Evolutionary conservation across 169 alveolate genomes (phyloP), one percentile per base, ranked within the genome.

Genomic region (Ichthyophthirius multifiliis): DNA sequence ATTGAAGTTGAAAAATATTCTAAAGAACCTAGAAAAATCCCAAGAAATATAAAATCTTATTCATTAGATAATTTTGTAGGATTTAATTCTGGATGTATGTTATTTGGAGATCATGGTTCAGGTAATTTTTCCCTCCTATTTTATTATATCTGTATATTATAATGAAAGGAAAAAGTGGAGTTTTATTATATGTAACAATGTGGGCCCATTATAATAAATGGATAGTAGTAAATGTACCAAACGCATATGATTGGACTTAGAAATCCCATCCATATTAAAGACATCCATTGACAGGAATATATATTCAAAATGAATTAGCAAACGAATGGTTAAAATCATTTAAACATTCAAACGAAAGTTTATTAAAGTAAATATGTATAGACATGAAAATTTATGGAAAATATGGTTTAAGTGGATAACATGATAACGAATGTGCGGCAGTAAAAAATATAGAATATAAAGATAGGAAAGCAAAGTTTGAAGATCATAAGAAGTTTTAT

Each of bases 121-220:
- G 91, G 91, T 12, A 90, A 86, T 44, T 81, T 85, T 4, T 65
- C 1, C 83, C n/a, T 74, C 5, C 35, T 2, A 16, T 4, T 27
- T 12, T 1, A 5, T 20, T 62, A 5, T 27, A 62, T 16, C 5
- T 62, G 15, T 27, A 16, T 16, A 20, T 62, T 62, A 62, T 31
- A 1, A 20, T 9, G 5, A 67, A n/a, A 34, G 77, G 77, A 5
- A 67, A 67, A 30, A 67, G 77, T 73, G 86, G 86, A 10, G 32
- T 67, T 39, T 73, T 81, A 30, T 44, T 71, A 45, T 43, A 87
- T 30, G 83, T 85, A 6, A 65, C 84, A 2, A 85, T 89, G 55
- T 90, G 89, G 92, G 95, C 92, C 31, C 89, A 90, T 43, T 87
- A 90, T 41, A 87, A 67, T 32, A 79, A 89, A 34, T 90, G 88